Evolutionary conservation across 352 stramenopile genomes (phyloP), one percentile per base, ranked within the genome.

Genomic region (Phytophthora crassamura): DNA sequence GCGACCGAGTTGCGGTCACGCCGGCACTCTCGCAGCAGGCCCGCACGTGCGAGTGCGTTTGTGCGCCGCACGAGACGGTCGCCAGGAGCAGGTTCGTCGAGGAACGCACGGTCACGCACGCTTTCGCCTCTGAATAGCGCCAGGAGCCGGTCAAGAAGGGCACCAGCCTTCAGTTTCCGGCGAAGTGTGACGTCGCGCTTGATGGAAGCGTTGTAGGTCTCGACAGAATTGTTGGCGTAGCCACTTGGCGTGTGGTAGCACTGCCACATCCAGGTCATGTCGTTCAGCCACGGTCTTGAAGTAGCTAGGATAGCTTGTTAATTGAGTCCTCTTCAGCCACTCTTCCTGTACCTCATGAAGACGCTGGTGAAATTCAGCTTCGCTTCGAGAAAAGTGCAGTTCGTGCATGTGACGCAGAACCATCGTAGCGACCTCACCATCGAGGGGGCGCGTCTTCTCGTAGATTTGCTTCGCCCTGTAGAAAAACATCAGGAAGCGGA

Each of bases 391-490:
- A 28, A 53, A 54, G 33, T 62, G 54, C n/a, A 62, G 42, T n/a
- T n/a, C n/a, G n/a, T n/a, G n/a, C n/a, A n/a, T n/a, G n/a, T n/a
- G n/a, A n/a, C n/a, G n/a, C n/a, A 48, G 9, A n/a, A 67, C 52
- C 18, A 59, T 46, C 7, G 28, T 15, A 14, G 38, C 20, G 11
- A 33, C 30, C 3, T 22, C 4, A 10, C 41, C 7, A 6, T 41
- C 22, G 0, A 74, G 20, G 1, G 53, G 11, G 6, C 47, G 43
- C 25, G 50, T 38, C 8, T 53, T 54, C 33, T 73, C 67, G 34
- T 71, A 65, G 1, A 73, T 16, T 47, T 78, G 68, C 30, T 64
- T 58, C n/a, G 65, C 64, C 5, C n/a, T n/a, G n/a, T n/a, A n/a
- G n/a, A n/a, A n/a, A n/a, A n/a, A n/a, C n/a, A n/a, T n/a, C n/a